These are phyloP conservation scores for Eucalyptus marginata DNA, from an alignment of 345 rosid species.

Conservation along the genomic window DNA sequence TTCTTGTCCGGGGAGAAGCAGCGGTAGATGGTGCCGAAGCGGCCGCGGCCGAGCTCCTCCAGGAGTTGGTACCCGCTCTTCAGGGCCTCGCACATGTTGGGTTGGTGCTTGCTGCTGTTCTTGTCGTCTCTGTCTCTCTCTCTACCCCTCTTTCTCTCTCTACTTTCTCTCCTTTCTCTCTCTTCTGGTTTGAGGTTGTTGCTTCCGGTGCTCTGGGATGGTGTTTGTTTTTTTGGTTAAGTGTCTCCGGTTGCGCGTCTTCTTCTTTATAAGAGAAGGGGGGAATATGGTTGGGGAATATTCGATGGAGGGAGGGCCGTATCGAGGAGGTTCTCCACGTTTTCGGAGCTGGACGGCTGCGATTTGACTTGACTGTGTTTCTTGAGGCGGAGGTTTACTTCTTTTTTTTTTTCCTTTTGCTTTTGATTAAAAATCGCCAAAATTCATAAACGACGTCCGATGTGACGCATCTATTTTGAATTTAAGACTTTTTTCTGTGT, in stretches of 20 bases:
- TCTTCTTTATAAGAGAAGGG: background rate
- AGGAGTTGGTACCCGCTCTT: conserved; percentile 39
- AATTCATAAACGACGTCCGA: too few relatives aligned
- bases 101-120: background rate
- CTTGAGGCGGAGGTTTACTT: background rate
- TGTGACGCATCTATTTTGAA: too few relatives aligned
- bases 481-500: too few relatives aligned
- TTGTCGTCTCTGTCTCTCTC: background rate
- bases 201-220: background rate
- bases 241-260: background rate
- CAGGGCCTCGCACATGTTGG: conserved; percentile 1
- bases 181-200: background rate
- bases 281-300: background rate
- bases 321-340: background rate
- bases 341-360: background rate
- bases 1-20: conserved; percentile 35
- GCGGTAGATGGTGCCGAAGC: conserved; percentile 68
- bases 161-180: too few relatives aligned
- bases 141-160: background rate
- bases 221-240: accelerated
- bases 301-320: background rate
- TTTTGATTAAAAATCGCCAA: too few relatives aligned
- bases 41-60: conserved; percentile 83
- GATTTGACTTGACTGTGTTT: background rate
- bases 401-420: background rate